Percentiles rank a stretch among this genome's conserved stretches.
These are phyloP conservation scores for Draba incana DNA, from an alignment of 345 rosid species.

Conservation along the genomic window DNA sequence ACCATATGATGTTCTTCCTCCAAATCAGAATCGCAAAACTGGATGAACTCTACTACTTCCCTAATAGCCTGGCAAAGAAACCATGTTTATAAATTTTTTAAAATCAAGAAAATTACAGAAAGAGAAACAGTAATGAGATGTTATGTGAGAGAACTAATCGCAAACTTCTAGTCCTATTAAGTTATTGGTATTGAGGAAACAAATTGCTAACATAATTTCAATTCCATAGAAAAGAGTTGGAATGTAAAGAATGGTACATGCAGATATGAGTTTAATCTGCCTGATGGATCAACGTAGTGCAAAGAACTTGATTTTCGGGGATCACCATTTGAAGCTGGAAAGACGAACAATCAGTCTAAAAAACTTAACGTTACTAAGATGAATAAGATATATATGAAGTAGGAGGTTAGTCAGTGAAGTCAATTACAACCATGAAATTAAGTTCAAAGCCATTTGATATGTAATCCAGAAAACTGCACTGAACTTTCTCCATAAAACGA, in stretches of 20 bases:
- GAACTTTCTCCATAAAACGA: slow-evolving; percentile 61
- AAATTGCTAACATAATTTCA: neutral
- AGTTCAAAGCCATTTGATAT: slow-evolving; percentile 81
- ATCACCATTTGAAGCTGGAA: slow-evolving; percentile 86
- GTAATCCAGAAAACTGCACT: slow-evolving; percentile 80
- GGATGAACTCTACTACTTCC: slow-evolving; percentile 86
- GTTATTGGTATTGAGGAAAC: slow-evolving; percentile 1
- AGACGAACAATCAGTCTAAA: neutral
- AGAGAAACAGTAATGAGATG: too few species aligned
- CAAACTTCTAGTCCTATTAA: neutral
- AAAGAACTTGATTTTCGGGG: slow-evolving; percentile 67
- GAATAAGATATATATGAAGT: neutral
- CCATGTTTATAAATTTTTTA: neutral
- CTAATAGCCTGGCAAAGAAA: slow-evolving; percentile 64
- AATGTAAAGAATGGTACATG: slow-evolving; percentile 44
- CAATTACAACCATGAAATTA: slow-evolving; percentile 91
- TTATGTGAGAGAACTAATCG: neutral
- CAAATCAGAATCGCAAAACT: slow-evolving; percentile 88
- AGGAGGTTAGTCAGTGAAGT: slow-evolving; percentile 62
- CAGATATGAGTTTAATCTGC: slow-evolving; percentile 81
- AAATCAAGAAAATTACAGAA: neutral
- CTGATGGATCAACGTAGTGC: slow-evolving; percentile 83
- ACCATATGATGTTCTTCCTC: slow-evolving; percentile 65
- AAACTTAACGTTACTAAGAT: slow-evolving; percentile 3
- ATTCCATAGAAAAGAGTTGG: slow-evolving; percentile 5